Conservation (phyloP, 2,329 filamentous ascomycete species). For the Diaporthe humulicola region DNA sequence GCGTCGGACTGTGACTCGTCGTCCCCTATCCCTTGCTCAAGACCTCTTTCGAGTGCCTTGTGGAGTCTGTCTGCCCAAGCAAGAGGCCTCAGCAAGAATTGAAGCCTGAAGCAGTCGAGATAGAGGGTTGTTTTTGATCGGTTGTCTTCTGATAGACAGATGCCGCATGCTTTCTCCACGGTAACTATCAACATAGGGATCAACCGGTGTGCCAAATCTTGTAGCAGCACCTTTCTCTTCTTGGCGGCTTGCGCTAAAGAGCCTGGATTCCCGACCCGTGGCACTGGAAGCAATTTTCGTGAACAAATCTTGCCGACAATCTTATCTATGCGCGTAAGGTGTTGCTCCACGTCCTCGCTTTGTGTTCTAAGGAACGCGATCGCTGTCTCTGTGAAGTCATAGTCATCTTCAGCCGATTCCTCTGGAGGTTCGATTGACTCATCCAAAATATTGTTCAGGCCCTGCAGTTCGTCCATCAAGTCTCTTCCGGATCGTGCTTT, state of each 20-base stretch:
- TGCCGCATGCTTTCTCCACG: conserved; percentile 9
- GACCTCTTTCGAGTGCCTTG: conserved; percentile 1
- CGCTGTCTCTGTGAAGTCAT: background rate
- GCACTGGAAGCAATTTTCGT: background rate
- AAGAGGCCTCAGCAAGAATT: conserved; percentile 33
- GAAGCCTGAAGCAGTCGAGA: conserved; percentile 34
- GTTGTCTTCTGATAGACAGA: conserved; percentile 15
- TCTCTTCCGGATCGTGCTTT: background rate
- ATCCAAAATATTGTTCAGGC: conserved; percentile 24
- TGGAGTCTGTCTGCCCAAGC: conserved; percentile 33
- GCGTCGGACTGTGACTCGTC: conserved; percentile 10
- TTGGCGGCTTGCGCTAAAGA: background rate
- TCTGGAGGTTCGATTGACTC: background rate
- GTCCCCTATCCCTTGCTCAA: conserved; percentile 26
- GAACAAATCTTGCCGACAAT: conserved; percentile 25
- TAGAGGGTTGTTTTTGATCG: background rate
- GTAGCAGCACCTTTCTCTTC: background rate
- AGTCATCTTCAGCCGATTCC: background rate
- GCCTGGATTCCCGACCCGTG: background rate
- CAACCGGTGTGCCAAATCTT: conserved; percentile 28
- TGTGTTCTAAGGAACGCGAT: conserved; percentile 16
- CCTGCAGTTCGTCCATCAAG: conserved; percentile 2
- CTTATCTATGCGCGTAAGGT: conserved; percentile 16
- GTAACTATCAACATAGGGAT: conserved; percentile 38
- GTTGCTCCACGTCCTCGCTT: background rate